phyloP scores from a whole-genome alignment of 2,329 filamentous ascomycete genomes.

The Colletotrichum musae region DNA sequence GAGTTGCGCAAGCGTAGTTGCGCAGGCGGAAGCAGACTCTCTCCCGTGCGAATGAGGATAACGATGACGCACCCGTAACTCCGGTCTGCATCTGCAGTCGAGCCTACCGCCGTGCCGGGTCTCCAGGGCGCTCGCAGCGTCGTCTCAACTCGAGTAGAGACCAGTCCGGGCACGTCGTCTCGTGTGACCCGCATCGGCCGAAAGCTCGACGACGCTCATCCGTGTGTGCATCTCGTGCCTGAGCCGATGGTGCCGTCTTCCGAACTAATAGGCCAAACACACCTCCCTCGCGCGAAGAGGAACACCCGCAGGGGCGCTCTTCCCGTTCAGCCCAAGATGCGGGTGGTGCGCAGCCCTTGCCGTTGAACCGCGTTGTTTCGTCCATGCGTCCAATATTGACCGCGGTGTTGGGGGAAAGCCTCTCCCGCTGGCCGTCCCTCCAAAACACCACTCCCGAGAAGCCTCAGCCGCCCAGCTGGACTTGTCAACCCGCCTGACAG shows the following conservation, averaged over 20 bases:
- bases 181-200: constrained; percentile 11
- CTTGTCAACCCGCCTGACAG: constrained; percentile 17
- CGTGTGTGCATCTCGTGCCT: constrained; percentile 2
- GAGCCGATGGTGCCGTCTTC: constrained; percentile 27
- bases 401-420: constrained; percentile 3
- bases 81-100: background rate
- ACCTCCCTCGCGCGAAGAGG: background rate
- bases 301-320: background rate
- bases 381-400: constrained; percentile 17
- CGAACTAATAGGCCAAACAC: constrained; percentile 7
- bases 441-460: constrained; percentile 3
- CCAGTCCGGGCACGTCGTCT: constrained; percentile 19
- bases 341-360: background rate
- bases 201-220: constrained; percentile 10
- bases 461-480: constrained; percentile 11
- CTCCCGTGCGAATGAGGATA: background rate
- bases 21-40: background rate
- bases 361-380: constrained; percentile 1
- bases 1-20: background rate
- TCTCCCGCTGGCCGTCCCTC: background rate
- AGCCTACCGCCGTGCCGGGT: background rate
- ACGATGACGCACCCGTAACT: background rate
- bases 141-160: constrained; percentile 32
- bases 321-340: too few relatives aligned
- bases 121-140: background rate